Evolutionary conservation across 257 asterid genomes (phyloP).

Genomic region (Linderniella brevidens): DNA sequence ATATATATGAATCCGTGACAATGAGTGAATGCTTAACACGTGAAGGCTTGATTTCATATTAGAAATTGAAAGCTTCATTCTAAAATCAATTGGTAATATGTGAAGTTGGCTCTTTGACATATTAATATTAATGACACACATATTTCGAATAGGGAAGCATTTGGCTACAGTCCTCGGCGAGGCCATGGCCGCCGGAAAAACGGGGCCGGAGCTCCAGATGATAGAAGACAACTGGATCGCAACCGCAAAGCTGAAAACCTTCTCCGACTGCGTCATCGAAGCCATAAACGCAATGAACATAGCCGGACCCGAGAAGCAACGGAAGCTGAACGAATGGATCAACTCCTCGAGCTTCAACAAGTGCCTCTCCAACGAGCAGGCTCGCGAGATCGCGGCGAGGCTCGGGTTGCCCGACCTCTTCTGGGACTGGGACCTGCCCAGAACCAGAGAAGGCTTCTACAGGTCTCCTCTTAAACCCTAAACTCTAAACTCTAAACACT

Average conservation of each 20-base stretch:
- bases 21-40: too few species aligned
- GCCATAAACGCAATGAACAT: constrained; percentile 39
- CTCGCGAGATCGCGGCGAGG: constrained; percentile 37
- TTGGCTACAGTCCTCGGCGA: constrained; percentile 51
- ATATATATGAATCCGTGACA: too few species aligned
- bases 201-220: constrained; percentile 64
- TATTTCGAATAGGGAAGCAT: too few species aligned
- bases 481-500: too few species aligned
- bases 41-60: too few species aligned
- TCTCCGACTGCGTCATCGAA: constrained; percentile 59
- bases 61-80: too few species aligned
- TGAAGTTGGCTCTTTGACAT: too few species aligned
- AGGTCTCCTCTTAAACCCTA: too few species aligned
- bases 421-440: constrained; percentile 90
- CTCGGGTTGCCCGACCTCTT: constrained; percentile 50
- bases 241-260: constrained; percentile 59
- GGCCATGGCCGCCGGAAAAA: constrained; percentile 75
- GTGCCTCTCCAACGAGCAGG: constrained; percentile 66
- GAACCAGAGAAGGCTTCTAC: constrained; percentile 95
- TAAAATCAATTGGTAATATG: too few species aligned
- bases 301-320: constrained; percentile 41
- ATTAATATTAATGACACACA: too few species aligned
- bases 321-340: constrained; percentile 76
- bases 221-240: constrained; percentile 79
- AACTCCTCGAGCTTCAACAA: constrained; percentile 42